phyloP scores from a whole-genome alignment of 2,329 filamentous ascomycete genomes.

The Hortaea werneckii region DNA sequence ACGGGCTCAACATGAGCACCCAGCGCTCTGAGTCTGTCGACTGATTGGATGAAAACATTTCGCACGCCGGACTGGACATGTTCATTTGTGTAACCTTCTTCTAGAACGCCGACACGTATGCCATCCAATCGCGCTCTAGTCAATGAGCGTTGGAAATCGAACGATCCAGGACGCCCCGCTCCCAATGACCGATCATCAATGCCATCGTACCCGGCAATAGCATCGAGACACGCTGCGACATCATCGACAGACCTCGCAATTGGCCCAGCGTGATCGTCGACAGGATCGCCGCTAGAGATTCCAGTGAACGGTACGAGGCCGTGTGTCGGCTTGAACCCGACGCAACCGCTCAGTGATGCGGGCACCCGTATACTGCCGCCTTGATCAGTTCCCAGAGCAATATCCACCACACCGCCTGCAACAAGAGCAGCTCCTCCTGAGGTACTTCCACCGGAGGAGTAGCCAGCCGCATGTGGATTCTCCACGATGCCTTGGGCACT shows the following conservation, averaged over 20 bases:
- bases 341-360: slow-evolving; percentile 26
- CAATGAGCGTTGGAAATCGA: slow-evolving; percentile 17
- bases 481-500: slow-evolving; percentile 23
- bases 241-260: slow-evolving; percentile 36
- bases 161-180: slow-evolving; percentile 13
- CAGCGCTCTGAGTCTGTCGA: slow-evolving; percentile 27
- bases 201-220: slow-evolving; percentile 40
- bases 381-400: slow-evolving; percentile 30
- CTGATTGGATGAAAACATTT: slow-evolving; percentile 24
- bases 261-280: slow-evolving; percentile 37
- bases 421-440: slow-evolving; percentile 36
- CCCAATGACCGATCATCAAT: slow-evolving; percentile 32
- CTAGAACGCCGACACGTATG: slow-evolving; percentile 35
- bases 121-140: slow-evolving; percentile 18
- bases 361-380: slow-evolving; percentile 30
- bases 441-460: slow-evolving; percentile 37
- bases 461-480: slow-evolving; percentile 37
- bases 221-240: slow-evolving; percentile 33
- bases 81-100: slow-evolving; percentile 30
- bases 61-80: slow-evolving; percentile 29
- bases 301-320: slow-evolving; percentile 43
- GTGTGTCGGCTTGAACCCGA: slow-evolving; percentile 37
- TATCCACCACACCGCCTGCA: slow-evolving; percentile 27
- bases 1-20: slow-evolving; percentile 35
- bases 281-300: slow-evolving; percentile 31